phyloP scores from a whole-genome alignment of 1,284 basidiomycete genomes.

The Pterulicium gracile region DNA sequence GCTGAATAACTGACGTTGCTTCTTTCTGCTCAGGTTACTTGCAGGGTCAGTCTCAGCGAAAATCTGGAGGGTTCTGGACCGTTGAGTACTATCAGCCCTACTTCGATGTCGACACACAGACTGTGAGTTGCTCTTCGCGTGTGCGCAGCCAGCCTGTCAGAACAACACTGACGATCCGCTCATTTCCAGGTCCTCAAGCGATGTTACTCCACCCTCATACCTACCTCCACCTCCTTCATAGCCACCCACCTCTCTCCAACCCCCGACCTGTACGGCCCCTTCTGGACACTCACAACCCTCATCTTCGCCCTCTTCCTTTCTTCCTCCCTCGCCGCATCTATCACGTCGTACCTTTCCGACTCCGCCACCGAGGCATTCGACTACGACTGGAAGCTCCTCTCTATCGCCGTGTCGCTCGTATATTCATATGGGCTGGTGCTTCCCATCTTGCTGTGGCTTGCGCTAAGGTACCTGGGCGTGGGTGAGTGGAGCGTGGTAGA shows the following conservation, averaged over 20 bases:
- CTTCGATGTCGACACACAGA: conserved; percentile 74
- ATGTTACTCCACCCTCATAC: conserved; percentile 65
- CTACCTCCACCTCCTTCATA: conserved; percentile 45
- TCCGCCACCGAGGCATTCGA: conserved; percentile 39
- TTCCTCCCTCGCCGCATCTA: conserved; percentile 78
- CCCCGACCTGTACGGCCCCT: conserved; percentile 78
- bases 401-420: conserved; percentile 72
- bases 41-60: conserved; percentile 32
- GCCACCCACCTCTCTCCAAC: conserved; percentile 49
- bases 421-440: conserved; percentile 79
- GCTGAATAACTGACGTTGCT: no score
- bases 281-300: conserved; percentile 91
- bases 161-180: no score
- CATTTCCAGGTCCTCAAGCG: conserved; percentile 46
- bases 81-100: conserved; percentile 72
- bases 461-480: conserved; percentile 73
- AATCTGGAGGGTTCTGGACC: conserved; percentile 55
- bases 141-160: no score
- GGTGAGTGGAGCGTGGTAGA: conserved; percentile 82
- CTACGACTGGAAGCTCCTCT: conserved; percentile 79
- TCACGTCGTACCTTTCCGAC: conserved; percentile 69
- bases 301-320: conserved; percentile 87
- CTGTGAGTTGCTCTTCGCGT: conserved; percentile 27
- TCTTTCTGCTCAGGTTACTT: conserved; percentile 34
- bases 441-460: conserved; percentile 72